These are phyloP conservation scores for Candida pseudofarinosa DNA, from an alignment of 805 yeast species.

Conservation along the genomic window DNA sequence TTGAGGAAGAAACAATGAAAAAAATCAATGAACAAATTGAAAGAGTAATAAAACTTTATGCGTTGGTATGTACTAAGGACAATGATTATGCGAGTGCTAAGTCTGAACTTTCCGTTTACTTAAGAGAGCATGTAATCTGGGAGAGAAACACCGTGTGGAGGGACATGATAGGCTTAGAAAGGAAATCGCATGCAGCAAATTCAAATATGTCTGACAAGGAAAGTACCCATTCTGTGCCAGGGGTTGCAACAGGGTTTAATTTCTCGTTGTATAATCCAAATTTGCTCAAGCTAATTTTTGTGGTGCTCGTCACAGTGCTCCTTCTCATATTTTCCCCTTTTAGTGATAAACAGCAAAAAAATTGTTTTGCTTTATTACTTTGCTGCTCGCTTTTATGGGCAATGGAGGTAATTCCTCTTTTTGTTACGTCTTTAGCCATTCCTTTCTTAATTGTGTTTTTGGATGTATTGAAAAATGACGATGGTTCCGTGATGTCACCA, in stretches of 20 bases:
- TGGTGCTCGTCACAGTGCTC: slow-evolving; percentile 44
- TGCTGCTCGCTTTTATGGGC: slow-evolving; percentile 92
- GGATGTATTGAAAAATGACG: slow-evolving; percentile 58
- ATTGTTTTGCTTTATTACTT: slow-evolving; percentile 72
- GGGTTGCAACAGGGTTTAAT: slow-evolving; percentile 13
- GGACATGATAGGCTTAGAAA: slow-evolving; percentile 60
- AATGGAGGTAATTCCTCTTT: slow-evolving; percentile 88
- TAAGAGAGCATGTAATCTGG: slow-evolving; percentile 54
- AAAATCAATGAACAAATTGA: slow-evolving; percentile 30
- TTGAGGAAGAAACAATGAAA: slow-evolving; percentile 28
- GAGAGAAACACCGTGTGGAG: slow-evolving; percentile 56
- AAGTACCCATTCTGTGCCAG: slow-evolving; percentile 5
- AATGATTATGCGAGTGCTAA: slow-evolving; percentile 43
- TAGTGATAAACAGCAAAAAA: slow-evolving; percentile 31
- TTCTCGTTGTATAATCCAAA: slow-evolving; percentile 31
- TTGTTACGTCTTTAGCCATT: slow-evolving; percentile 79
- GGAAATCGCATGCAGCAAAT: slow-evolving; percentile 74
- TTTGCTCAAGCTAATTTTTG: slow-evolving; percentile 42
- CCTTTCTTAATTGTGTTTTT: slow-evolving; percentile 78
- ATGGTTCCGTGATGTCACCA: slow-evolving; percentile 43
- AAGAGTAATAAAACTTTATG: slow-evolving; percentile 28
- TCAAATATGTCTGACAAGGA: slow-evolving; percentile 15
- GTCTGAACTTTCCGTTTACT: slow-evolving; percentile 52
- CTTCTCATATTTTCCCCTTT: slow-evolving; percentile 29
- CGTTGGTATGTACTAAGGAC: slow-evolving; percentile 38